Evolutionary conservation across 2,329 filamentous ascomycete species (phyloP), one percentile per base, ranked within the genome.

Genomic region (Elsinoe perseae): DNA sequence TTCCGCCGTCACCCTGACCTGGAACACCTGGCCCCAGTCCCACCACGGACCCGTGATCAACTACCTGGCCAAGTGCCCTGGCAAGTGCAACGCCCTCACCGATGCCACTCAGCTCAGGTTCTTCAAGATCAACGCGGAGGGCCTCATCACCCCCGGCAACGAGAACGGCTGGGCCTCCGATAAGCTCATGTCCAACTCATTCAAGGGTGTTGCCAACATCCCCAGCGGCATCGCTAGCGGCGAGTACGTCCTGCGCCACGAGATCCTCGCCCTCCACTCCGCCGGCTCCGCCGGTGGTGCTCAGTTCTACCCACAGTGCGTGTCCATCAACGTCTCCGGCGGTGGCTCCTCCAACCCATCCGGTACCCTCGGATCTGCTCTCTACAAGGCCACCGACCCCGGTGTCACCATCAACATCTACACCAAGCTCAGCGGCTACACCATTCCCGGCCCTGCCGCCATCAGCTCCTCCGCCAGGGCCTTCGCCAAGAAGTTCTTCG

Each of bases 41-140:
- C 80, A 87, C 72, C 75, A 83, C 61, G 81, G 81, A 1, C 82
- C 83, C 7, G 77, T 86, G 62, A 75, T 86, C 60, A 78, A 78
- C 67, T 86, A 85, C 72, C 71, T 85, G 14, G 83, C 83, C 56
- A 75, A 75, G 62, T 83, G 80, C 70, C 50, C 54, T 38, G 80
- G 77, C 20, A 76, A 82, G 66, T 84, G 80, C 68, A 72, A 77
- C 34, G 66, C 68, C 0, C 34, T 43, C 10, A 79, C 77, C 56
- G 76, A 80, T 68, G 79, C 81, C 68, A 70, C 67, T 1, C 64
- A 70, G 4, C 74, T 85, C 27, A 68, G 78, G 61, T 85, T 79
- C 69, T 80, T 83, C 76, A 86, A 86, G 76, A 84, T 86, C 58
- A 75, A 78, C 36, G 75, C 75, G 56, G 72, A 68, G 30, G 83